Conservation (phyloP, 495 filamentous ascomycete species). For the Hyaloscypha finlandica region DNA sequence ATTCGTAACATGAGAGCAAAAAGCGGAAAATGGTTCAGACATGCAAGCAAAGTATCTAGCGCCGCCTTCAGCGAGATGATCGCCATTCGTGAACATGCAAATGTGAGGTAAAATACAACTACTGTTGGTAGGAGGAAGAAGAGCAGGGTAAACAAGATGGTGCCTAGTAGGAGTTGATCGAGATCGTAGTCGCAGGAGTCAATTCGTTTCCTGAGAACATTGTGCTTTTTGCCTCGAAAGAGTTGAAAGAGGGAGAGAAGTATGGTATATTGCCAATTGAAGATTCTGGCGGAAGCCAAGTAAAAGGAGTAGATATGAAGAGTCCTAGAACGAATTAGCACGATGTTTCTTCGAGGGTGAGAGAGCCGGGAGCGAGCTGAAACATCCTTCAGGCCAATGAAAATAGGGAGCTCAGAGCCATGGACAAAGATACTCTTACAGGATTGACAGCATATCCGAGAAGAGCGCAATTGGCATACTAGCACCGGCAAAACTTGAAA, state of each 20-base stretch:
- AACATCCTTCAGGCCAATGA: background rate
- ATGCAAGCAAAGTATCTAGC: slow-evolving; percentile 88
- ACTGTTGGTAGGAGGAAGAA: slow-evolving; percentile 96
- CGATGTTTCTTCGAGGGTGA: background rate
- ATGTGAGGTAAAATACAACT: slow-evolving; percentile 94
- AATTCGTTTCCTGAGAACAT: slow-evolving; percentile 94
- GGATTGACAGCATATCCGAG: slow-evolving; percentile 88
- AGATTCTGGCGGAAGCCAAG: slow-evolving; percentile 92
- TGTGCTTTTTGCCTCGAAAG: slow-evolving; percentile 96
- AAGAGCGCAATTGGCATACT: slow-evolving; percentile 97
- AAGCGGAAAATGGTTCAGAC: slow-evolving; percentile 95
- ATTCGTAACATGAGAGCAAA: slow-evolving; percentile 96
- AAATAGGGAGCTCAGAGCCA: background rate
- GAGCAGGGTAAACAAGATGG: slow-evolving; percentile 92
- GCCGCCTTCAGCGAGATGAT: slow-evolving; percentile 90
- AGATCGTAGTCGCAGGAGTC: slow-evolving; percentile 99
- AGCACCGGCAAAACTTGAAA: slow-evolving; percentile 91
- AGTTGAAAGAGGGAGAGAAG: slow-evolving; percentile 96
- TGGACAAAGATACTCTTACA: slow-evolving; percentile 35
- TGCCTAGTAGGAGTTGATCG: slow-evolving; percentile 94
- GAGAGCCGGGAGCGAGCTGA: background rate
- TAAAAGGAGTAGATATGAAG: slow-evolving; percentile 98
- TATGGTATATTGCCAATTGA: slow-evolving; percentile 97
- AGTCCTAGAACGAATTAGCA: slow-evolving; percentile 44
- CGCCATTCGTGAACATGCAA: slow-evolving; percentile 89